These are phyloP conservation scores for Teunomyces funiuensis DNA, from an alignment of 805 yeast genomes.

Conservation along the genomic window DNA sequence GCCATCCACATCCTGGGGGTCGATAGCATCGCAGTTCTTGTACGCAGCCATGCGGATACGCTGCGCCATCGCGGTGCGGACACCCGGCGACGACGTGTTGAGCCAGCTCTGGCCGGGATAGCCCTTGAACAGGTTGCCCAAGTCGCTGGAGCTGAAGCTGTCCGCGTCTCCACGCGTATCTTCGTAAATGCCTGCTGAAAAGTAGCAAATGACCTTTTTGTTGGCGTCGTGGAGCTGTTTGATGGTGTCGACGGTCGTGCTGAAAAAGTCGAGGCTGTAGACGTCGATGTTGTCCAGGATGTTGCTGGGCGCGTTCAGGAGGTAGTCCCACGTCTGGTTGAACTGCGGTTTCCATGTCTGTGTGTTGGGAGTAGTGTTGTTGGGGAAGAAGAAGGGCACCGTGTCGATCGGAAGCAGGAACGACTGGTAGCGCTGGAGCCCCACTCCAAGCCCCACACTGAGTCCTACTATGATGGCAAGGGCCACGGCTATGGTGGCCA, in stretches of 20 bases:
- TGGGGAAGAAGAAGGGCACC: background rate
- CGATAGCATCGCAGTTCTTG: conserved; percentile 28
- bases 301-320: background rate
- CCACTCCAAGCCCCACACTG: background rate
- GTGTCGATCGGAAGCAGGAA: background rate
- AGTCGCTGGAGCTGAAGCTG: conserved; percentile 16
- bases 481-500: background rate
- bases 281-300: background rate
- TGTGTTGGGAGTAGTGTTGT: background rate
- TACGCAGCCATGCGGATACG: conserved; percentile 19
- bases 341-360: background rate
- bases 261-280: conserved; percentile 21
- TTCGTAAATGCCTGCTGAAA: conserved; percentile 31
- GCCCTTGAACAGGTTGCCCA: conserved; percentile 24
- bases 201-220: conserved; percentile 27
- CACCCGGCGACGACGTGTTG: conserved; percentile 17
- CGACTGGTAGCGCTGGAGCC: conserved; percentile 4
- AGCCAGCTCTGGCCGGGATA: conserved; percentile 31
- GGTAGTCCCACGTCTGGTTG: conserved; percentile 2
- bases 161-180: conserved; percentile 25
- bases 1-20: conserved; percentile 30
- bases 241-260: conserved; percentile 11
- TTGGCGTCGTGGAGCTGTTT: conserved; percentile 16
- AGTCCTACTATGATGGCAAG: background rate
- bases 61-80: conserved; percentile 18